A percentile compares a stretch with the other conserved stretches of the same genome.
Evolutionary conservation across 78 protist genomes (phyloP).

Genomic region (Dictyostelium discoideum): DNA sequence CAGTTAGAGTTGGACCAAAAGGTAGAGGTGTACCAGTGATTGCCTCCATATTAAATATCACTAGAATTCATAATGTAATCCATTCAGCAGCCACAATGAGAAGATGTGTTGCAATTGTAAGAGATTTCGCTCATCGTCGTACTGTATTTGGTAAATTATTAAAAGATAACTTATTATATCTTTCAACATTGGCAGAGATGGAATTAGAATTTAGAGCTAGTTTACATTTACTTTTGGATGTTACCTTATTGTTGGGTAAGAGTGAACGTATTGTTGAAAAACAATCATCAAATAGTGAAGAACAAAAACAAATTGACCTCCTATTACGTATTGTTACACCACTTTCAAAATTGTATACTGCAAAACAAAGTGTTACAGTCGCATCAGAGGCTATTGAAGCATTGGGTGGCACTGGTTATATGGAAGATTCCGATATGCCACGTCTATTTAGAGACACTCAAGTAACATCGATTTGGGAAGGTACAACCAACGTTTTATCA

Average conservation of each 20-base stretch:
- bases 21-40: slow-evolving; percentile 86
- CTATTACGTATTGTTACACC: slow-evolving; percentile 82
- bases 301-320: slow-evolving; percentile 2
- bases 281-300: neutral
- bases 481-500: slow-evolving; percentile 85
- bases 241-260: slow-evolving; percentile 66
- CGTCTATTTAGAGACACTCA: slow-evolving; percentile 75
- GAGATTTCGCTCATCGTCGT: slow-evolving; percentile 78
- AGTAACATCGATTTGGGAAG: slow-evolving; percentile 88
- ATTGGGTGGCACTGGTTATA: slow-evolving; percentile 89
- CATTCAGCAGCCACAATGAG: slow-evolving; percentile 68
- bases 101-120: slow-evolving; percentile 36
- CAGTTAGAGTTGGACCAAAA: slow-evolving; percentile 24
- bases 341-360: slow-evolving; percentile 76
- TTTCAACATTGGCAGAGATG: slow-evolving; percentile 70
- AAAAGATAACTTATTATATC: slow-evolving; percentile 48
- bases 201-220: slow-evolving; percentile 71
- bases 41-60: slow-evolving; percentile 79
- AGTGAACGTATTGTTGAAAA: neutral
- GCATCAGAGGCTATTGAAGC: slow-evolving; percentile 70
- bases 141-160: slow-evolving; percentile 48
- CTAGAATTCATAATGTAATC: slow-evolving; percentile 77
- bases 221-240: slow-evolving; percentile 50
- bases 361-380: slow-evolving; percentile 63
- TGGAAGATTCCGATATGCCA: slow-evolving; percentile 86